Evolutionary conservation across 2,329 filamentous ascomycete genomes (phyloP).

Genomic region (Hypomyces rosellus): DNA sequence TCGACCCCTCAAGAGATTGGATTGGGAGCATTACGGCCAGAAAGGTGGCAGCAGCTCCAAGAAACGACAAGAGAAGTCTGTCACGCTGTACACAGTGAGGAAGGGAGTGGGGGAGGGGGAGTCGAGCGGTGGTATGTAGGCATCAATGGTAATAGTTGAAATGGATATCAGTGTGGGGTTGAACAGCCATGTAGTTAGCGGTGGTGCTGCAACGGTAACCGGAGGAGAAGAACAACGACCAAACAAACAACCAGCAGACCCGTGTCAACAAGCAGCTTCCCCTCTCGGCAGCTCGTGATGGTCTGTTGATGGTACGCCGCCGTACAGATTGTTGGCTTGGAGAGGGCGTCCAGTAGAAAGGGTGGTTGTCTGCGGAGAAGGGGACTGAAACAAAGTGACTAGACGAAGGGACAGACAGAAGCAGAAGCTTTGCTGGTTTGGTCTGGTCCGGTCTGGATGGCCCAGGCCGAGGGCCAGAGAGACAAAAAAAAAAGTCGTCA

Average conservation of each 20-base stretch:
- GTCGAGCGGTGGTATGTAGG: neutral
- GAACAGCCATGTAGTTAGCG: neutral
- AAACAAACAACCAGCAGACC: slow-evolving; percentile 1
- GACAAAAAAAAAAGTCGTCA: slow-evolving; percentile 7
- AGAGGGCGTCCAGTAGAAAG: neutral
- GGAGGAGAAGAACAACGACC: slow-evolving; percentile 2
- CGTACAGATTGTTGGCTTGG: neutral
- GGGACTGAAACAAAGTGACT: neutral
- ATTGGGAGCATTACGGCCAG: slow-evolving; percentile 44
- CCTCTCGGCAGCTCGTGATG: slow-evolving; percentile 5
- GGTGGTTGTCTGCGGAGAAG: neutral
- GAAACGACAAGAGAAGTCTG: slow-evolving; percentile 3
- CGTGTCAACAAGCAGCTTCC: neutral
- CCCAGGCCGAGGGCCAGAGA: slow-evolving; percentile 1
- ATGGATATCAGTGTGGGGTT: neutral
- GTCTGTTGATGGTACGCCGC: neutral
- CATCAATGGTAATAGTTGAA: neutral
- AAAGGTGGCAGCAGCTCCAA: slow-evolving; percentile 14
- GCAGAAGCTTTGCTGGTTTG: neutral
- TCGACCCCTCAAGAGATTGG: slow-evolving; percentile 45
- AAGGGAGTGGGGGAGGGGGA: slow-evolving; percentile 2
- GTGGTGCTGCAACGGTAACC: neutral
- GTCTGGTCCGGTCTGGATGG: neutral
- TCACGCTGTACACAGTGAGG: slow-evolving; percentile 4
- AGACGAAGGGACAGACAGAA: neutral